Evolutionary conservation across 352 stramenopile genomes (phyloP), one percentile per base, ranked within the genome.

Genomic region (Phytopythium helicoides): DNA sequence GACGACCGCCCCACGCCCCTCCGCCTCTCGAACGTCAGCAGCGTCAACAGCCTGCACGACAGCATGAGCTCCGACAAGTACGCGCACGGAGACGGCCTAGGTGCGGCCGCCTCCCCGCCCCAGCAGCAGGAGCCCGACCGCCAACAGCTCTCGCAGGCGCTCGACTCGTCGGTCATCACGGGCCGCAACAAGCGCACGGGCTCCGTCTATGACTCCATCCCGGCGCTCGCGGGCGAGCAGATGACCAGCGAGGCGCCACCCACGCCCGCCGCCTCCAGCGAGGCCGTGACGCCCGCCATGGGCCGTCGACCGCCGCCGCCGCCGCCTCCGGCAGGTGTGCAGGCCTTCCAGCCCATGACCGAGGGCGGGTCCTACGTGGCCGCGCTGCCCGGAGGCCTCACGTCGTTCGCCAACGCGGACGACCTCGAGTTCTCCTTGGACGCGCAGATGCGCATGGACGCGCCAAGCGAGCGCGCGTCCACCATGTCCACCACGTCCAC

Each of bases 191-290:
- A 73, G 36, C 53, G 60, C n/a, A 63, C 63, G 37, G 56, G 56
- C 34, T 64, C 56, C 3, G 64, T 71, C 37, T 76, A 73, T 49
- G 60, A 68, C 47, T 61, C 52, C 1, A 60, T 70, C 37, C 60
- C 63, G 12, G 63, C 58, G 15, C 41, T 68, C 21, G 40, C 53
- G 26, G 64, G 63, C 47, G 60, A 68, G 36, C 65, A 68, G 36
- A 59, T 61, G 56, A n/a, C n/a, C n/a, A n/a, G n/a, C n/a, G n/a
- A n/a, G n/a, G n/a, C n/a, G n/a, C n/a, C n/a, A n/a, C 19, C 21
- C 31, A 33, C 26, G 46, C 28, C 38, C 9, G 6, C 15, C 16
- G 7, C 6, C 0, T 1, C 47, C 34, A 31, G 22, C 12, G 21
- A 40, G 14, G 12, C 25, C 3, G 16, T 36, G 21, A 12, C 36